A percentile compares a stretch with the other conserved stretches of the same genome.
phyloP scores from a whole-genome alignment of 495 filamentous ascomycete genomes.

The Cairneyella variabilis region DNA sequence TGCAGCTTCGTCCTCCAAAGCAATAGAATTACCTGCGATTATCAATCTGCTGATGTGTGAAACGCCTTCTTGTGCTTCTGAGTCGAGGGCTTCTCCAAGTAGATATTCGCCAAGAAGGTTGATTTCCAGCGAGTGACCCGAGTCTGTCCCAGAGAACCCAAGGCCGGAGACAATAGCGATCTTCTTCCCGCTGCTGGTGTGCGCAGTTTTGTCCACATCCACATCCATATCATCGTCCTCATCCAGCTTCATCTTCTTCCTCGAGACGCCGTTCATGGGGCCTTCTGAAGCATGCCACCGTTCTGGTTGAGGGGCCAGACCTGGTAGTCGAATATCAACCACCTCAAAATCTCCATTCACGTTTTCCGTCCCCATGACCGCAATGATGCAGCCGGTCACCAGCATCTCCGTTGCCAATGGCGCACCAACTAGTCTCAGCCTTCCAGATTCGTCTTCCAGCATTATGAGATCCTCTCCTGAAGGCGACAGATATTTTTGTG shows the following conservation, averaged over 20 bases:
- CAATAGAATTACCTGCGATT: constrained; percentile 87
- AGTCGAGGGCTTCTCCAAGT: constrained; percentile 71
- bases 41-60: constrained; percentile 78
- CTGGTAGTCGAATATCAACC: constrained; percentile 81
- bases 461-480: constrained; percentile 65
- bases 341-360: constrained; percentile 88
- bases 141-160: constrained; percentile 67
- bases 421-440: constrained; percentile 74
- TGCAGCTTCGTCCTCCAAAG: constrained; percentile 36
- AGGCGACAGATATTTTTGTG: constrained; percentile 62
- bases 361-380: constrained; percentile 90
- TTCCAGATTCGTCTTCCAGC: constrained; percentile 94
- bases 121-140: constrained; percentile 63
- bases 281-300: constrained; percentile 56
- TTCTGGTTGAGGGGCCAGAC: constrained; percentile 73
- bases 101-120: constrained; percentile 84
- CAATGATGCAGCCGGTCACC: constrained; percentile 88
- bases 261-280: constrained; percentile 17
- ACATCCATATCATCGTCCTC: constrained; percentile 37
- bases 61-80: constrained; percentile 50
- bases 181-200: no score
- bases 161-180: constrained; percentile 89
- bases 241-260: constrained; percentile 32
- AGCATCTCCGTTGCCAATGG: constrained; percentile 60
- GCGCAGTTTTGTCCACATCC: constrained; percentile 39